A percentile compares a stretch with the other conserved stretches of the same genome.
phyloP scores from a whole-genome alignment of 495 filamentous ascomycete genomes.

The Aspergillus conjunctus region DNA sequence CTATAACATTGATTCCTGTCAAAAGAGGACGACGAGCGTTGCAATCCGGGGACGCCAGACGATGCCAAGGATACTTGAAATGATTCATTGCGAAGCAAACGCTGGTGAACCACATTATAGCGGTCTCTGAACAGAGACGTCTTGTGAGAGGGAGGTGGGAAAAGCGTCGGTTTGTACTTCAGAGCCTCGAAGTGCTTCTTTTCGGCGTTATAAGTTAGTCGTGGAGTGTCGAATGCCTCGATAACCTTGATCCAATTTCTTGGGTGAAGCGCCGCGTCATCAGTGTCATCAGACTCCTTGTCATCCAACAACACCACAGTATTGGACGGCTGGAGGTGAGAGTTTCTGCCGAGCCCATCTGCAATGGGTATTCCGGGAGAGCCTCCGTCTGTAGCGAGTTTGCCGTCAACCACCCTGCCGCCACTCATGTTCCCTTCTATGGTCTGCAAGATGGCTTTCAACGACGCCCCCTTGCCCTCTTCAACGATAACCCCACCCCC shows the following conservation, averaged over 20 bases:
- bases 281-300: slow-evolving; percentile 61
- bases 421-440: slow-evolving; percentile 83
- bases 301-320: slow-evolving; percentile 39
- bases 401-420: slow-evolving; percentile 60
- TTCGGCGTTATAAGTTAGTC: slow-evolving; percentile 76
- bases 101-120: slow-evolving; percentile 87
- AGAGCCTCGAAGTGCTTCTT: slow-evolving; percentile 90
- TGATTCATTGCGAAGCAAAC: slow-evolving; percentile 86
- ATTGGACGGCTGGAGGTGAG: slow-evolving; percentile 24
- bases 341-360: slow-evolving; percentile 18
- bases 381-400: slow-evolving; percentile 27
- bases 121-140: slow-evolving; percentile 84
- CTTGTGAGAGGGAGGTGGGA: slow-evolving; percentile 79
- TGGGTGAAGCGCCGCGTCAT: slow-evolving; percentile 59
- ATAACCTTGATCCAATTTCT: slow-evolving; percentile 78
- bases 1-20: slow-evolving; percentile 69
- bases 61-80: slow-evolving; percentile 76
- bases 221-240: slow-evolving; percentile 82
- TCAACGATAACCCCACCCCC: slow-evolving; percentile 86
- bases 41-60: slow-evolving; percentile 46
- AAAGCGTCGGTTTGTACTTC: slow-evolving; percentile 68
- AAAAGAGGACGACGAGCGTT: slow-evolving; percentile 57
- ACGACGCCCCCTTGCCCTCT: slow-evolving; percentile 67
- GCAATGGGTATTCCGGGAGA: slow-evolving; percentile 20
- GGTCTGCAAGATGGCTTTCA: slow-evolving; percentile 78